phyloP scores from a whole-genome alignment of 2,329 filamentous ascomycete species.

The Colletotrichum tabaci region DNA sequence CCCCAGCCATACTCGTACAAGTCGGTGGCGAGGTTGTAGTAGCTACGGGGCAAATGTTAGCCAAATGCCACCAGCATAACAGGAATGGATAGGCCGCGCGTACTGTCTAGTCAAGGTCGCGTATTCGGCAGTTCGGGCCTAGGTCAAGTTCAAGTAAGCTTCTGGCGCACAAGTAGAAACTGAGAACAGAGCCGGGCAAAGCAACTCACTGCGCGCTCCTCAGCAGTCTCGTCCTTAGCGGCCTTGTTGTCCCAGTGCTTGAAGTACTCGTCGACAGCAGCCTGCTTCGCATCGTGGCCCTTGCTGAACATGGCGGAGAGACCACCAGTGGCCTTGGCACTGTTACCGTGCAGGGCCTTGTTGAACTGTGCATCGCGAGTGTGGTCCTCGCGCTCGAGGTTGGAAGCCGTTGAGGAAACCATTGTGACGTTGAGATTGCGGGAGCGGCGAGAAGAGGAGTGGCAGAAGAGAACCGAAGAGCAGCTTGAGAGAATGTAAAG shows the following conservation, averaged over 20 bases:
- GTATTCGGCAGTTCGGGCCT: slow-evolving; percentile 86
- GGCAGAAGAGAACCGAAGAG: slow-evolving; percentile 7
- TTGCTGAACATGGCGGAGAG: slow-evolving; percentile 88
- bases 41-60: slow-evolving; percentile 64
- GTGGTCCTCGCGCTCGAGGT: slow-evolving; percentile 87
- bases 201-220: slow-evolving; percentile 76
- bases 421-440: slow-evolving; percentile 55
- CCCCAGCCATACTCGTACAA: slow-evolving; percentile 97
- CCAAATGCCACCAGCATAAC: not conserved
- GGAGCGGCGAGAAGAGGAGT: not conserved
- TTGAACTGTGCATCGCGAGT: slow-evolving; percentile 91
- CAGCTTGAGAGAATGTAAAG: not conserved
- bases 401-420: slow-evolving; percentile 56
- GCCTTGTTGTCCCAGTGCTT: slow-evolving; percentile 91
- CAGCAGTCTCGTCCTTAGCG: slow-evolving; percentile 78
- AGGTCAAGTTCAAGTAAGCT: slow-evolving; percentile 40
- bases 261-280: slow-evolving; percentile 88
- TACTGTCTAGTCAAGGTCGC: slow-evolving; percentile 90
- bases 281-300: slow-evolving; percentile 78
- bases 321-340: slow-evolving; percentile 78
- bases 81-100: slow-evolving; percentile 47
- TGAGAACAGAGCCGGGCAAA: slow-evolving; percentile 23
- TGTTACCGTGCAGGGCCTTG: slow-evolving; percentile 85
- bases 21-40: slow-evolving; percentile 94
- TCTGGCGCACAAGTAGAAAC: not conserved